Evolutionary conservation across 768 basidiomycete species (phyloP).

Genomic region (Lenzites betulinus): DNA sequence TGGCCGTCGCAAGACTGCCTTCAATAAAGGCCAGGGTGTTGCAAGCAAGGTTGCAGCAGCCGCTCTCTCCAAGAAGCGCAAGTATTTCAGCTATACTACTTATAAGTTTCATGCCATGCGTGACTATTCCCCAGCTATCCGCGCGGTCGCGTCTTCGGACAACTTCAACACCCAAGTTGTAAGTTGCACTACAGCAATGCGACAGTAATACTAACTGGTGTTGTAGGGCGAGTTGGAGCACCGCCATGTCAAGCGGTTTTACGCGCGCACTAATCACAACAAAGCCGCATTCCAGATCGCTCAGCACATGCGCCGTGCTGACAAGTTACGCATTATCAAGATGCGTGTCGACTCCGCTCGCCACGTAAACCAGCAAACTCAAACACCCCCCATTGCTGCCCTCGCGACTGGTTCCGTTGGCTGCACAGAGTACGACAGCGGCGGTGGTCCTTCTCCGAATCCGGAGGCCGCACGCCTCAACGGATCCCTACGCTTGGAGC

Average conservation of each 20-base stretch:
- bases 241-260: conserved; percentile 38
- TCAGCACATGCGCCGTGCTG: conserved; percentile 22
- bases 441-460: no score
- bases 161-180: conserved; percentile 31
- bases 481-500: no score
- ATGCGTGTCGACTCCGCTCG: conserved; percentile 3
- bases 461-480: no score
- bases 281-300: conserved; percentile 34
- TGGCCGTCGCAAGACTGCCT: background rate
- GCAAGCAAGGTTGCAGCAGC: background rate
- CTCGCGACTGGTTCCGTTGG: no score
- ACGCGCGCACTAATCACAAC: conserved; percentile 39
- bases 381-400: no score
- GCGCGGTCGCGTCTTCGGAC: conserved; percentile 26
- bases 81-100: conserved; percentile 24
- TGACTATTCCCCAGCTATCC: conserved; percentile 22
- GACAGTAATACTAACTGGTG: background rate
- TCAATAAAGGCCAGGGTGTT: background rate
- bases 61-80: background rate
- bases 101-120: conserved; percentile 32
- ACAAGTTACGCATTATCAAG: conserved; percentile 23
- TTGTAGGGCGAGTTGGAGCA: conserved; percentile 44
- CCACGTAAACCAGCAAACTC: no score
- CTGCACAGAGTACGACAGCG: no score
- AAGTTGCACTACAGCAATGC: conserved; percentile 7